Percentiles rank a stretch among this genome's conserved stretches.
Evolutionary conservation across 352 stramenopile species (phyloP).

Genomic region (Peronosclerospora sorghi): DNA sequence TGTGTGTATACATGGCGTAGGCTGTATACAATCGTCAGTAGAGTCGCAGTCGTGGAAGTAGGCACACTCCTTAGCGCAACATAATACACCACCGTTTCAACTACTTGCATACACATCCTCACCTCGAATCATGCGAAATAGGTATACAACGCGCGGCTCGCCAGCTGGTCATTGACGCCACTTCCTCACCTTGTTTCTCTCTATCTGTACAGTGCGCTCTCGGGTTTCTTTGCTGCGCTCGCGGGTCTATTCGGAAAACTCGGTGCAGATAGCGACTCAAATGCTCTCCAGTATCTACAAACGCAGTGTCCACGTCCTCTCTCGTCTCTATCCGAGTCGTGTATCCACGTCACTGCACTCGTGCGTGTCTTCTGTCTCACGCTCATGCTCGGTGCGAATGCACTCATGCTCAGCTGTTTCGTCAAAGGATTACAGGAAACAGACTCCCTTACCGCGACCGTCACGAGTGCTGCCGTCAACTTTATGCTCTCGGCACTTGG

Average conservation of each 20-base stretch:
- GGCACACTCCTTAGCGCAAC: too few species aligned
- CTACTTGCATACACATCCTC: too few species aligned
- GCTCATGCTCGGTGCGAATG: conserved; percentile 64
- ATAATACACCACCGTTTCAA: too few species aligned
- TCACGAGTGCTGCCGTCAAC: conserved; percentile 72
- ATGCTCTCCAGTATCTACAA: conserved; percentile 14
- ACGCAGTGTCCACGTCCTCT: conserved; percentile 11
- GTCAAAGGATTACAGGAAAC: conserved; percentile 75
- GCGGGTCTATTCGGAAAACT: conserved; percentile 56
- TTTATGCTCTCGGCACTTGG: conserved; percentile 66
- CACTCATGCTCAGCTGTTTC: conserved; percentile 73
- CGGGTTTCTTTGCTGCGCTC: conserved; percentile 40
- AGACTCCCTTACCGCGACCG: conserved; percentile 75
- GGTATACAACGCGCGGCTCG: background rate
- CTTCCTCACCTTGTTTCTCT: background rate
- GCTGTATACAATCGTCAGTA: too few species aligned
- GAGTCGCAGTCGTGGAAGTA: too few species aligned
- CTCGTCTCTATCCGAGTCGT: conserved; percentile 7
- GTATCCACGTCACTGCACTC: conserved; percentile 7
- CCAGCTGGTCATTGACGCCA: background rate
- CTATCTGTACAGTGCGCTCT: conserved; percentile 26
- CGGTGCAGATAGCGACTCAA: conserved; percentile 25
- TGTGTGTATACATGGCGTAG: too few species aligned
- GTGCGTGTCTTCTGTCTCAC: conserved; percentile 42
- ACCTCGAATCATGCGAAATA: conserved; percentile 5